phyloP scores from a whole-genome alignment of 2,329 filamentous ascomycete genomes.

The Escovopsis weberi region DNA sequence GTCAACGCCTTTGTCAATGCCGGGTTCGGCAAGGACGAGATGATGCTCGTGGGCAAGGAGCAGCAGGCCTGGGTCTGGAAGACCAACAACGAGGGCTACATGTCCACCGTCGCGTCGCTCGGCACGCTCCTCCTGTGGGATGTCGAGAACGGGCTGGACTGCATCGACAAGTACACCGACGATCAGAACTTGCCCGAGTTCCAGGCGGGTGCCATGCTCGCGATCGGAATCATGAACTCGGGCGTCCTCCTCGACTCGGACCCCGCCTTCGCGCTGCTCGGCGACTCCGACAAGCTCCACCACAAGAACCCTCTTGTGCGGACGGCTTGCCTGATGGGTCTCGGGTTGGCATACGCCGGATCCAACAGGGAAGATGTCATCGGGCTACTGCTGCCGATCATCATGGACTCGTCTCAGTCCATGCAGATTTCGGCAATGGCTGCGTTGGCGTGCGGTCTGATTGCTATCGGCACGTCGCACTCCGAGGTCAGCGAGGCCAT shows the following conservation, averaged over 20 bases:
- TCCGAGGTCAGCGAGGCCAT: constrained; percentile 86
- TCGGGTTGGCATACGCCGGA: constrained; percentile 86
- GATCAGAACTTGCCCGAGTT: constrained; percentile 69
- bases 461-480: constrained; percentile 87
- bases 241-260: constrained; percentile 83
- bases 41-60: constrained; percentile 85
- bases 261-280: constrained; percentile 74
- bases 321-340: constrained; percentile 84
- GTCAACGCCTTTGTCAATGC: constrained; percentile 97
- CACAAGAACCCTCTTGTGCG: constrained; percentile 64
- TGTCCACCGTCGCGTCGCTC: constrained; percentile 87
- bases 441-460: constrained; percentile 73
- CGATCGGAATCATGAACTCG: constrained; percentile 90
- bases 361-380: constrained; percentile 85
- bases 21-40: constrained; percentile 88
- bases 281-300: constrained; percentile 64
- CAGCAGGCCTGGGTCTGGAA: constrained; percentile 98
- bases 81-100: constrained; percentile 95
- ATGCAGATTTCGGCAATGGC: constrained; percentile 98
- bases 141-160: constrained; percentile 79
- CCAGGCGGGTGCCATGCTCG: constrained; percentile 80
- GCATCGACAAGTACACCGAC: constrained; percentile 90
- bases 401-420: constrained; percentile 67
- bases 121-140: constrained; percentile 91
- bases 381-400: constrained; percentile 72